Percentiles rank a stretch among this genome's conserved stretches.
These are phyloP conservation scores for Candida glucosophila DNA, from an alignment of 1,139 yeast species.

Conservation along the genomic window DNA sequence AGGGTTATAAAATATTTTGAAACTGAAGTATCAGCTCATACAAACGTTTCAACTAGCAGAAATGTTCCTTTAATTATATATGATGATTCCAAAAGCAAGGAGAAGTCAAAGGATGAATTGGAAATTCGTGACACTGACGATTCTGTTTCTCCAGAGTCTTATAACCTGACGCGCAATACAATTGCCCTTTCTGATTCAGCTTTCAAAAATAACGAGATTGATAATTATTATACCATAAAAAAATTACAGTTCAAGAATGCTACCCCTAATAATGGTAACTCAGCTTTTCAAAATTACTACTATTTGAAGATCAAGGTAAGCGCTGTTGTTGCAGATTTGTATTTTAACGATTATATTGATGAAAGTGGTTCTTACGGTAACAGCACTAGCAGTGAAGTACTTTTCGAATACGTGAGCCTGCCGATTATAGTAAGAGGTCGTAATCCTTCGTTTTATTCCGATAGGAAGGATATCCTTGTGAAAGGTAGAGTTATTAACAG, in stretches of 20 bases:
- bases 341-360: conserved; percentile 34
- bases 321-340: conserved; percentile 37
- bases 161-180: conserved; percentile 17
- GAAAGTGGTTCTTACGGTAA: conserved; percentile 16
- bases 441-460: conserved; percentile 56
- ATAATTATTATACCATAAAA: conserved; percentile 27
- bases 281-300: conserved; percentile 48
- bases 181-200: conserved; percentile 21
- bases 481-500: conserved; percentile 17
- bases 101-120: conserved; percentile 9
- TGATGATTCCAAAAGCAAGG: conserved; percentile 16
- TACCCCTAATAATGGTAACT: conserved; percentile 57
- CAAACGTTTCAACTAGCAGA: conserved; percentile 20
- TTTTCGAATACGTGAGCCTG: conserved; percentile 29
- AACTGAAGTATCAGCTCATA: conserved; percentile 29
- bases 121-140: conserved; percentile 12
- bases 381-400: conserved; percentile 24
- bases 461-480: conserved; percentile 42
- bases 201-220: conserved; percentile 16
- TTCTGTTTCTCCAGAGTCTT: conserved; percentile 13
- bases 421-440: conserved; percentile 61
- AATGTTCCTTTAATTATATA: conserved; percentile 26
- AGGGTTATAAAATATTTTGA: conserved; percentile 33
- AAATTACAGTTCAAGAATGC: conserved; percentile 54
- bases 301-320: conserved; percentile 38